Percentiles rank a stretch among this genome's conserved stretches.
Conservation (phyloP, 2,329 filamentous ascomycete species). For the Aspergillus terreus region DNA sequence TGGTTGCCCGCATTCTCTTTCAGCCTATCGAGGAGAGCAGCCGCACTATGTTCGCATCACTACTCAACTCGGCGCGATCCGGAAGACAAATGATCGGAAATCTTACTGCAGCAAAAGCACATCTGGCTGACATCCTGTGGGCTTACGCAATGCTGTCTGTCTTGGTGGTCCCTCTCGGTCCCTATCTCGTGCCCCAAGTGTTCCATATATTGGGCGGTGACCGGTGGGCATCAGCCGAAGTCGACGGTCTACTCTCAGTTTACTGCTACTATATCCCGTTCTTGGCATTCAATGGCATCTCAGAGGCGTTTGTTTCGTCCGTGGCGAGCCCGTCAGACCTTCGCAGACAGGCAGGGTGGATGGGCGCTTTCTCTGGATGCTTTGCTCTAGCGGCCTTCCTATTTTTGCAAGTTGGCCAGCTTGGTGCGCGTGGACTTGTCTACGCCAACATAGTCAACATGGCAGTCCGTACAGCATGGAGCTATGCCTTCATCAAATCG, state of each 20-base stretch:
- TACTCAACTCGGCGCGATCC: slow-evolving; percentile 52
- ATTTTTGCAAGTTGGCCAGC: slow-evolving; percentile 63
- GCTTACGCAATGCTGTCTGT: slow-evolving; percentile 73
- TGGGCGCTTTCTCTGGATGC: slow-evolving; percentile 72
- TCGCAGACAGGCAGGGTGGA: slow-evolving; percentile 73
- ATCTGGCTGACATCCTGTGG: slow-evolving; percentile 54
- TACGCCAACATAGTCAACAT: slow-evolving; percentile 89
- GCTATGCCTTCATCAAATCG: slow-evolving; percentile 63
- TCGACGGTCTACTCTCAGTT: slow-evolving; percentile 67
- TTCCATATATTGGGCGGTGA: slow-evolving; percentile 72
- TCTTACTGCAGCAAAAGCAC: slow-evolving; percentile 26
- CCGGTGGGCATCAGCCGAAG: slow-evolving; percentile 70
- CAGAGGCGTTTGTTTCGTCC: slow-evolving; percentile 88
- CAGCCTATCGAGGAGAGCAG: slow-evolving; percentile 94
- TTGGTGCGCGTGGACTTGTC: slow-evolving; percentile 78
- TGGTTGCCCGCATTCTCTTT: slow-evolving; percentile 83
- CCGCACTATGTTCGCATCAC: slow-evolving; percentile 80
- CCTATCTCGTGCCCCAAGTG: slow-evolving; percentile 68
- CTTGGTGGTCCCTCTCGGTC: slow-evolving; percentile 66
- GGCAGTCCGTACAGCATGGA: slow-evolving; percentile 79
- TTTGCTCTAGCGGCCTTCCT: slow-evolving; percentile 74
- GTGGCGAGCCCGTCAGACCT: slow-evolving; percentile 75
- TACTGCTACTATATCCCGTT: slow-evolving; percentile 95
- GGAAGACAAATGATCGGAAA: slow-evolving; percentile 15
- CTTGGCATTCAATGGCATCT: slow-evolving; percentile 84